phyloP scores from a whole-genome alignment of 2,329 filamentous ascomycete species.

The Neofusicoccum cordaticola region DNA sequence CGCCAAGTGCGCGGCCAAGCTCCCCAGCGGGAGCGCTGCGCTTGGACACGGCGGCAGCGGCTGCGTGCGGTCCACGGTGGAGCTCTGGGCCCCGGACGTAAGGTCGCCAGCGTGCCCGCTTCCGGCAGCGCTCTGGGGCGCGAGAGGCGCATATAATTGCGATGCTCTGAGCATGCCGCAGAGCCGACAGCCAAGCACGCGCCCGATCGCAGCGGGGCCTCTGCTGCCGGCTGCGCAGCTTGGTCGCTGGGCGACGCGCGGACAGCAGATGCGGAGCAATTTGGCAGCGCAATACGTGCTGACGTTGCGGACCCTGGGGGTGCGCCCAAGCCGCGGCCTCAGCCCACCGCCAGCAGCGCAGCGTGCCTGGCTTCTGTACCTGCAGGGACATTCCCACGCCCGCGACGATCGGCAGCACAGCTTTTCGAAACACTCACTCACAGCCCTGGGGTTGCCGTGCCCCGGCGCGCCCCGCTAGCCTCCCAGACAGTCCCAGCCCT shows the following conservation, averaged over 20 bases:
- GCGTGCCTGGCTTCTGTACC: constrained; percentile 1
- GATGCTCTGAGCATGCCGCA: background rate
- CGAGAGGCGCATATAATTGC: background rate
- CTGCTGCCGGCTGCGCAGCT: background rate
- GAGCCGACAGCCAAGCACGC: background rate
- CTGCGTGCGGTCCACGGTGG: background rate
- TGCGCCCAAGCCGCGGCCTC: background rate
- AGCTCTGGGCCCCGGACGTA: background rate
- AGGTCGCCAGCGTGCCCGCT: background rate
- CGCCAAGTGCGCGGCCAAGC: background rate
- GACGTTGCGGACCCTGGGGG: background rate
- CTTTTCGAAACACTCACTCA: background rate
- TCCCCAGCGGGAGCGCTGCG: constrained; percentile 1
- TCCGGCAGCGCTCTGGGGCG: background rate
- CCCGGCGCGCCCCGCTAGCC: constrained; percentile 7
- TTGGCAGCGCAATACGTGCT: background rate
- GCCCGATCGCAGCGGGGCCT: background rate
- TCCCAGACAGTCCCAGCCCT: background rate
- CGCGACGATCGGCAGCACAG: background rate
- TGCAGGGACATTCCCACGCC: background rate
- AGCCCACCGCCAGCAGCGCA: background rate
- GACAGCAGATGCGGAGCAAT: constrained; percentile 3
- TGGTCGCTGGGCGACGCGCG: constrained; percentile 9
- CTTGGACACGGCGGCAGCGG: constrained; percentile 2
- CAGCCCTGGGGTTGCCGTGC: background rate